These are phyloP conservation scores for Cladosporium austrohemisphaericum DNA, from an alignment of 2,329 filamentous ascomycete species.

Conservation along the genomic window DNA sequence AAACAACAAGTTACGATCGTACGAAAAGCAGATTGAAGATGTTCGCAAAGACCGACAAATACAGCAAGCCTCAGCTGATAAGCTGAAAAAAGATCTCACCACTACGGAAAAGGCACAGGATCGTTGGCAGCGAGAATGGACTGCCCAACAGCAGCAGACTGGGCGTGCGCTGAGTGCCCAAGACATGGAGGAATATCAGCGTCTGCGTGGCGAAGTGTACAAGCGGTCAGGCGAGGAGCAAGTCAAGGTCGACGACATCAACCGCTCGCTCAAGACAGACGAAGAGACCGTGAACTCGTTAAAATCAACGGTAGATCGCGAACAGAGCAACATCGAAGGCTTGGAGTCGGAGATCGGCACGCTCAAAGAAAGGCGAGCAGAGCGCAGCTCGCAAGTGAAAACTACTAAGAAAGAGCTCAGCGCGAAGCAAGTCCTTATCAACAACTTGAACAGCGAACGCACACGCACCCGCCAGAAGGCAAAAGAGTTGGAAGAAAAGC, in stretches of 20 bases:
- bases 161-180: constrained; percentile 80
- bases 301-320: constrained; percentile 79
- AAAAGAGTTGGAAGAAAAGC: constrained; percentile 87
- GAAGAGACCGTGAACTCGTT: constrained; percentile 86
- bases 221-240: constrained; percentile 77
- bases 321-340: constrained; percentile 69
- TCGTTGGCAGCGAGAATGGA: constrained; percentile 84
- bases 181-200: constrained; percentile 86
- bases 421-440: constrained; percentile 84
- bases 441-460: constrained; percentile 77
- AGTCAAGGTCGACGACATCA: constrained; percentile 78
- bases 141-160: constrained; percentile 77
- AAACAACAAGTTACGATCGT: constrained; percentile 63
- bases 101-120: constrained; percentile 85
- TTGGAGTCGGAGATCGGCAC: constrained; percentile 67
- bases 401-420: constrained; percentile 71
- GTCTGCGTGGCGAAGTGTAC: constrained; percentile 78
- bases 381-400: constrained; percentile 60
- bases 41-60: constrained; percentile 73
- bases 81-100: constrained; percentile 74
- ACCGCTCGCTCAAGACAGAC: constrained; percentile 84
- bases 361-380: constrained; percentile 64
- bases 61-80: constrained; percentile 64
- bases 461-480: constrained; percentile 75
- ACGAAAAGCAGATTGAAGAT: constrained; percentile 64